phyloP scores from a whole-genome alignment of 2,329 filamentous ascomycete species.

The Ophioceras dolichostomum region DNA sequence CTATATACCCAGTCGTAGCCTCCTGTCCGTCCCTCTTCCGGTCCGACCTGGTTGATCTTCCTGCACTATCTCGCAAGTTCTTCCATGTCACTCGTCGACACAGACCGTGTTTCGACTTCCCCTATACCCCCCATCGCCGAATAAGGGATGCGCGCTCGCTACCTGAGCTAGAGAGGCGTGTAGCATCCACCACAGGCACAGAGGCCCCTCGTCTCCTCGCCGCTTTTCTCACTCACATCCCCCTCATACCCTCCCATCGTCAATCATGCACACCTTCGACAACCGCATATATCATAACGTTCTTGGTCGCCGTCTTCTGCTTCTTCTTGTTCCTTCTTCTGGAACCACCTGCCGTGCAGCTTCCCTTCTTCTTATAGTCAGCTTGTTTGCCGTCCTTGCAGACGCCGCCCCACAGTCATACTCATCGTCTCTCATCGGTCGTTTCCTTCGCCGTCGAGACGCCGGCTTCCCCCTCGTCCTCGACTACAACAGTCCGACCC shows the following conservation, averaged over 20 bases:
- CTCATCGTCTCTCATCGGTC: constrained; percentile 10
- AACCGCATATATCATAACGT: constrained; percentile 11
- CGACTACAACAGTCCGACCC: constrained; percentile 31
- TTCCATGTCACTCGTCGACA: constrained; percentile 30
- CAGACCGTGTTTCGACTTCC: constrained; percentile 38
- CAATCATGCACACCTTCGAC: constrained; percentile 25
- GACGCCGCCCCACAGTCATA: constrained; percentile 13
- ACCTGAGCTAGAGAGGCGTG: too few species aligned
- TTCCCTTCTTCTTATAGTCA: constrained; percentile 15
- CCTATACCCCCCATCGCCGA: constrained; percentile 12
- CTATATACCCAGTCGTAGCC: constrained; percentile 36
- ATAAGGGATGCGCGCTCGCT: constrained; percentile 21
- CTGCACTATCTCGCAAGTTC: constrained; percentile 14
- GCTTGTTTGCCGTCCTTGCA: constrained; percentile 14
- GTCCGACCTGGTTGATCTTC: constrained; percentile 14
- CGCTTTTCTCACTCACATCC: constrained; percentile 6
- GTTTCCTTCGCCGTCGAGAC: constrained; percentile 5
- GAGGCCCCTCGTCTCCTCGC: constrained; percentile 9
- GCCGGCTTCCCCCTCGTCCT: constrained; percentile 28
- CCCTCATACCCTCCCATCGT: constrained; percentile 10
- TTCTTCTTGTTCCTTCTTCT: constrained; percentile 7
- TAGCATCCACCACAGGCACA: neutral
- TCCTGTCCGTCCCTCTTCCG: constrained; percentile 7
- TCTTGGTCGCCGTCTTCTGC: constrained; percentile 7
- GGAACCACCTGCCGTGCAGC: constrained; percentile 1